Evolutionary conservation across 2,329 filamentous ascomycete genomes (phyloP), one percentile per base, ranked within the genome.

Genomic region (Trichoderma koningiopsis): DNA sequence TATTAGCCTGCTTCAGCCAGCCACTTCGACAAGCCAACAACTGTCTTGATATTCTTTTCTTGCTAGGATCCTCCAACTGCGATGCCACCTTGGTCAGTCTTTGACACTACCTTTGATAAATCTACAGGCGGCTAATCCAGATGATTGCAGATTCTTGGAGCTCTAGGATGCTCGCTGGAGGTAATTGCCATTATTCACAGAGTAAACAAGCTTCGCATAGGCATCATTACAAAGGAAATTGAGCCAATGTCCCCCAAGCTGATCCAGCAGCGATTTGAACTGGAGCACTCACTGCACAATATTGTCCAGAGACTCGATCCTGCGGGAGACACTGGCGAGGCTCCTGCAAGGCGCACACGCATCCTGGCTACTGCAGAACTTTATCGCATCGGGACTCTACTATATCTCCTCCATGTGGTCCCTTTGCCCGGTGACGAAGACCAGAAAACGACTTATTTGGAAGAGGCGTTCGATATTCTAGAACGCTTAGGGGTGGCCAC

Each of bases 301-400:
- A 58, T 72, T n/a, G 29, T 35, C 8, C 72, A 73, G 49, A 40
- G 37, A 13, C 43, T 73, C 5, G 60, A 67, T 55, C 66, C 71
- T 13, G 62, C 58, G 14, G 70, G 63, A 31, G 68, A 68, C 52
- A 59, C 47, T n/a, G 52, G 76, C 72, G 73, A 78, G 72, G 69
- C 77, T 70, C 68, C 73, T 49, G 68, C 73, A 69, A 73, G 71
- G 31, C 74, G 76, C 52, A 70, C 79, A 33, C 75, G 79, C 81
- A 72, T 77, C 75, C 58, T 74, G 4, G 77, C 79, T 49, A 86
- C 84, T 4, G 83, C 84, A 11, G 83, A 86, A 73, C 79, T 85
- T n/a, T 86, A 86, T 70, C 81, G 83, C 6, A 78, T 86, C 24
- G 84, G 83, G 0, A 78, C 83, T 1, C 77, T 82, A 40, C 77